A percentile compares a stretch with the other conserved stretches of the same genome.
These are phyloP conservation scores for Rosa hybrid DNA, from an alignment of 331 rosid genomes.

Conservation along the genomic window DNA sequence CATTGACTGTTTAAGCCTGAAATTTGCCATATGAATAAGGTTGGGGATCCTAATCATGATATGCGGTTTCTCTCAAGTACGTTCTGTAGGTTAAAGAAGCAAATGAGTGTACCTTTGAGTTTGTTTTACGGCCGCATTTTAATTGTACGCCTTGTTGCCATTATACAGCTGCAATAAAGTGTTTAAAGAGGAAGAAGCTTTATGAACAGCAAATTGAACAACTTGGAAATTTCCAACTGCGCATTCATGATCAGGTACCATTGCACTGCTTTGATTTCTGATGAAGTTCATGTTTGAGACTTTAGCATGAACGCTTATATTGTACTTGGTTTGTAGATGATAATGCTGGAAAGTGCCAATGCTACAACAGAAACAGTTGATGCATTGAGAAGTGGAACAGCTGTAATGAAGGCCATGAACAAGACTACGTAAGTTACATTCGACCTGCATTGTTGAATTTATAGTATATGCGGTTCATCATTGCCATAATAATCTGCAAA, in stretches of 20 bases:
- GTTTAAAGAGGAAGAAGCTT: constrained; percentile 89
- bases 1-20: neutral
- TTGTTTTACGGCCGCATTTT: neutral
- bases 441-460: neutral
- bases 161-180: constrained; percentile 84
- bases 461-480: neutral
- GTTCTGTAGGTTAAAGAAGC: neutral
- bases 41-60: neutral
- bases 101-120: neutral
- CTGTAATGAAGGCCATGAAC: constrained; percentile 98
- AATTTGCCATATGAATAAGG: neutral
- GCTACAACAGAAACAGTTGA: constrained; percentile 98
- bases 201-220: constrained; percentile 97
- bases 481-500: neutral
- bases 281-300: neutral
- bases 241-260: constrained; percentile 92
- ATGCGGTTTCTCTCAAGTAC: neutral
- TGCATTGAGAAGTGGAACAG: constrained; percentile 86
- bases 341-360: constrained; percentile 94
- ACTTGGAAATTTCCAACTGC: constrained; percentile 98
- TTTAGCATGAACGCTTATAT: neutral
- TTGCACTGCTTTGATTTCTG: constrained; percentile 3
- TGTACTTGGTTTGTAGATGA: constrained; percentile 59
- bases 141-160: neutral
- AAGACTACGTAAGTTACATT: constrained; percentile 70